phyloP scores from a whole-genome alignment of 768 basidiomycete genomes.

The Mrakia gelida region DNA sequence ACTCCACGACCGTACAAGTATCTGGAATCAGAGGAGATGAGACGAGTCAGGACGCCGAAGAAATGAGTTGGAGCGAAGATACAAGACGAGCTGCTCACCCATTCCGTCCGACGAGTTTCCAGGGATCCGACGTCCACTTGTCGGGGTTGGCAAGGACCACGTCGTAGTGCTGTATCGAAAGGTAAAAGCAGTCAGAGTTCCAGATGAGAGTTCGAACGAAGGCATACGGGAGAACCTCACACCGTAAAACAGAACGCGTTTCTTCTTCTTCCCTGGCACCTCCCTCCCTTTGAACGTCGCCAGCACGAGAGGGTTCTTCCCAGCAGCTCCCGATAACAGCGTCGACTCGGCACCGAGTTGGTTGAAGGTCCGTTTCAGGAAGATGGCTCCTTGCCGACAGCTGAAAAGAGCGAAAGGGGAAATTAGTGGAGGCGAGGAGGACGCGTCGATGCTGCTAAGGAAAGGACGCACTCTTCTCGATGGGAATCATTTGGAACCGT shows the following conservation, averaged over 20 bases:
- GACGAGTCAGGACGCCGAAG: background rate
- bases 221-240: conserved; percentile 17
- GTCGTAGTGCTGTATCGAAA: conserved; percentile 82
- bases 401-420: conserved; percentile 29
- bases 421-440: background rate
- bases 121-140: conserved; percentile 82
- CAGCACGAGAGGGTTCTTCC: conserved; percentile 79
- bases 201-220: too few species aligned
- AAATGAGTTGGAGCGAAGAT: background rate
- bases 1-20: conserved; percentile 54
- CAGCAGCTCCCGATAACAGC: conserved; percentile 53
- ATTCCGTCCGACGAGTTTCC: conserved; percentile 71
- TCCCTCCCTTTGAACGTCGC: conserved; percentile 76
- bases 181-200: background rate
- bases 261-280: conserved; percentile 52
- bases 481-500: conserved; percentile 70
- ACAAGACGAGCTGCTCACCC: conserved; percentile 46
- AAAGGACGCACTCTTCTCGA: conserved; percentile 52
- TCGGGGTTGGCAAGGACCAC: conserved; percentile 75
- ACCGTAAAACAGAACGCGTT: conserved; percentile 86
- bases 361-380: conserved; percentile 78
- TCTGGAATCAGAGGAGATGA: background rate
- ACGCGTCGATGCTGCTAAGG: background rate
- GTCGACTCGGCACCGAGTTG: conserved; percentile 81
- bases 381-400: conserved; percentile 89